Base-by-base conservation (phyloP, 768 basidiomycete genomes). In the Termitomyces sp. region DNA sequence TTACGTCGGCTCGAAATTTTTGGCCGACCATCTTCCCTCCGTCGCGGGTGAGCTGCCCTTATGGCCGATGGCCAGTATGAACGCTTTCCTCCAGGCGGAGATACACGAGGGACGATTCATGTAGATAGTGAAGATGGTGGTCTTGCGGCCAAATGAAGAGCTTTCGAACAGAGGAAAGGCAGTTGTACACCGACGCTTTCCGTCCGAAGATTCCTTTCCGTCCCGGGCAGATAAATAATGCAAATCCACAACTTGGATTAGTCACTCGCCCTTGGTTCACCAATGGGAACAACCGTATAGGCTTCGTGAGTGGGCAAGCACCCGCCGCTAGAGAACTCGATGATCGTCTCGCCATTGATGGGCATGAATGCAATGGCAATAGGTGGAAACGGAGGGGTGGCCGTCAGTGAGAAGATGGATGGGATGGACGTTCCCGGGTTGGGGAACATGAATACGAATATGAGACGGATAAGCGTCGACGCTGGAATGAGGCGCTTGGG, bases 11-110 rank as follows among this genome's bases (percentile, higher is more conserved):
- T 99, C 14, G 94, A 98, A 68, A 74, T 99, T 13, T 98, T 95
- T 62, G 93, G 91, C 0, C 83, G 84, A 3, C 79, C 82, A 0
- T 82, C 86, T 26, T 86, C 84, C 0, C 74, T 92, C 7, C 84
- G 95, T 0, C 83, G 86, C 10, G 96, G 96, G 6, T 99, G 97
- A 97, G 87, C 96, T 12, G 91, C 93, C n/a, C 85, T 88, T 12
- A 78, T 90, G 45, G 81, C 80, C 1, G 84, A 86, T 3, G 85
- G 82, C 5, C 85, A 87, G 65, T 81, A 87, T 57, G 76, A 78
- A 22, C 77, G 75, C 51, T 69, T 86, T 40, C 77, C 78, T 50
- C 51, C 61, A 68, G 70, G 18, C 69, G 62, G 62, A 12, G 66
- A 69, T 52, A 61, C 64, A 14, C 68, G 68, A 20, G 70, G 71